These are phyloP conservation scores for Yamadazyma akitaensis DNA, from an alignment of 805 yeast species.

Conservation along the genomic window DNA sequence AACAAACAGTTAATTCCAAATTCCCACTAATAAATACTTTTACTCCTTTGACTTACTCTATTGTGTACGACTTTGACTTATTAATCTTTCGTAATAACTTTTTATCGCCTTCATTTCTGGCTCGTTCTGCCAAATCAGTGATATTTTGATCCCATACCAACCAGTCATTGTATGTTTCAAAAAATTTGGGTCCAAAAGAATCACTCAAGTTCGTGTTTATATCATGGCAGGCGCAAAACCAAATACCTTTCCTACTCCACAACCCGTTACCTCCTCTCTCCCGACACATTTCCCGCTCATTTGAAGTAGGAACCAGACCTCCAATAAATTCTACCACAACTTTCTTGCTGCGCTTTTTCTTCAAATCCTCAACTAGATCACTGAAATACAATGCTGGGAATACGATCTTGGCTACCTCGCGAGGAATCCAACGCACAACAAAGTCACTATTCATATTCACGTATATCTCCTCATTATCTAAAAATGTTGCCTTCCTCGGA, in stretches of 20 bases:
- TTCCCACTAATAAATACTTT: not conserved
- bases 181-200: constrained; percentile 14
- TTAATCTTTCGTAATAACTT: constrained; percentile 1
- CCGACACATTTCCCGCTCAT: constrained; percentile 14
- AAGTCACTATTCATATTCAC: constrained; percentile 15
- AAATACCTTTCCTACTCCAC: constrained; percentile 18
- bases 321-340: constrained; percentile 13
- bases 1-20: too few relatives aligned
- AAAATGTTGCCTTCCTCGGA: constrained; percentile 18
- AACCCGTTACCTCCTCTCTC: constrained; percentile 14
- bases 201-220: constrained; percentile 8
- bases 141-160: constrained; percentile 17
- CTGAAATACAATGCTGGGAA: constrained; percentile 20
- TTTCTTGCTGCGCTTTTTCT: constrained; percentile 6
- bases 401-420: constrained; percentile 15
- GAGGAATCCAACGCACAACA: constrained; percentile 19
- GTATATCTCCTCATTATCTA: constrained; percentile 19
- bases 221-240: constrained; percentile 18
- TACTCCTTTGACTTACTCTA: not conserved
- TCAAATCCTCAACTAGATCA: constrained; percentile 14
- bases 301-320: constrained; percentile 18
- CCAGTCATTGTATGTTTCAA: constrained; percentile 19
- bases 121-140: constrained; percentile 4
- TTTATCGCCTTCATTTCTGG: constrained; percentile 4
- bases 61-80: constrained; percentile 2